These are phyloP conservation scores for Eucalyptus marginata DNA, from an alignment of 345 rosid genomes.

Conservation along the genomic window DNA sequence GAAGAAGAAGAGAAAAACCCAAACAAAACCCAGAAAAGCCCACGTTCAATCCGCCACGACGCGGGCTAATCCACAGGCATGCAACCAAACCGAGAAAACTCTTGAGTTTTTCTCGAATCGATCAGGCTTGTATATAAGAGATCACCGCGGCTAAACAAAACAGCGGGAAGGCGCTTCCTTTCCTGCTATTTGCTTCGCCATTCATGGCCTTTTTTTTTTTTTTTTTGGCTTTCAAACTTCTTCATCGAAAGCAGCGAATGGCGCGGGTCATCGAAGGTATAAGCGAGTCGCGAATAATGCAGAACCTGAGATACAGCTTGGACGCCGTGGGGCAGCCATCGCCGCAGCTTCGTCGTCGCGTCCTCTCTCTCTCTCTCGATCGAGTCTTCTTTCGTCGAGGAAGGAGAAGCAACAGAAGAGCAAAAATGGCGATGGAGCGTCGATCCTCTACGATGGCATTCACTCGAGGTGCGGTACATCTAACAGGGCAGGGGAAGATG, in stretches of 20 bases:
- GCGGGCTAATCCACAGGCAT: neutral
- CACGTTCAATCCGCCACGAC: neutral
- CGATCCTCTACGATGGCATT: neutral
- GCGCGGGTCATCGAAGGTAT: neutral
- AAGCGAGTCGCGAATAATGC: neutral
- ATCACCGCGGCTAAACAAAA: neutral
- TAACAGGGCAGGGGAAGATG: neutral
- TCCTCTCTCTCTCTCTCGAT: neutral
- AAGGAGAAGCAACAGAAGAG: neutral
- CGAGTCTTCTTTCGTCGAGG: neutral
- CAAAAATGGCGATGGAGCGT: neutral
- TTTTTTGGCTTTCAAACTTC: neutral
- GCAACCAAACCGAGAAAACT: neutral
- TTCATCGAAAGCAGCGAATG: neutral
- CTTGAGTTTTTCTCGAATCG: neutral
- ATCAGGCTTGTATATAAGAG: neutral
- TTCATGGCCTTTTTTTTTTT: neutral
- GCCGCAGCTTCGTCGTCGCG: neutral
- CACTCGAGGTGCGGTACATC: neutral
- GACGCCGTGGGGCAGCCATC: neutral
- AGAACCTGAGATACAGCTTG: neutral
- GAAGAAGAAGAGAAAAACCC: neutral
- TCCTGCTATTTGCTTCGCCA: neutral
- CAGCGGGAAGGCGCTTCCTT: neutral
- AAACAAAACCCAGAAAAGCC: neutral